Percentiles rank a stretch among this genome's conserved stretches.
These are phyloP conservation scores for Trichoderma semiorbis DNA, from an alignment of 2,329 filamentous ascomycete species.

Conservation along the genomic window DNA sequence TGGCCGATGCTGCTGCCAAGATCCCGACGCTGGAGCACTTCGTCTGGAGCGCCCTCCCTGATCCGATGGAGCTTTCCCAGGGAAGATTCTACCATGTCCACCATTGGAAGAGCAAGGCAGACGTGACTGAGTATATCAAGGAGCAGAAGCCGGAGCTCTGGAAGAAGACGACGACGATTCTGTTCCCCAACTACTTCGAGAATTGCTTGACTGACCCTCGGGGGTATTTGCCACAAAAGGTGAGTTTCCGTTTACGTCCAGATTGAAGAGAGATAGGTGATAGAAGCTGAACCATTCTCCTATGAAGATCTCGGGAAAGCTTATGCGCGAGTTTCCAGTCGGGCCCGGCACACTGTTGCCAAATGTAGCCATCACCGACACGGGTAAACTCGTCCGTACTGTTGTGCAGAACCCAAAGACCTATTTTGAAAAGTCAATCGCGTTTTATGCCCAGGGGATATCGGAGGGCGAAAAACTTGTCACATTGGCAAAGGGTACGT, in stretches of 20 bases:
- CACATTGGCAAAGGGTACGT: not conserved
- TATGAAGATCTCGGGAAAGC: not conserved
- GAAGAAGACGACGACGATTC: not conserved
- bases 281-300: not conserved
- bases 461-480: not conserved
- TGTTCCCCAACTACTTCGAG: conserved; percentile 1
- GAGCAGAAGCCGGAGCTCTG: not conserved
- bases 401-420: not conserved
- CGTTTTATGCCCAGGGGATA: not conserved
- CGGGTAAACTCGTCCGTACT: not conserved
- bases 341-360: not conserved
- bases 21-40: not conserved
- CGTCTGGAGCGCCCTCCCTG: not conserved
- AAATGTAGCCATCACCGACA: not conserved
- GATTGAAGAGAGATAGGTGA: not conserved
- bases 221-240: not conserved
- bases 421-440: not conserved
- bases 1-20: not conserved
- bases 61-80: not conserved
- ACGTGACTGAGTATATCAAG: not conserved
- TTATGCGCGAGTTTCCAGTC: not conserved
- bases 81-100: not conserved
- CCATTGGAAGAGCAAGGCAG: not conserved
- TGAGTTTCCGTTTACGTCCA: not conserved
- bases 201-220: not conserved